Percentiles rank a stretch among this genome's conserved stretches.
phyloP scores from a whole-genome alignment of 768 basidiomycete species.

The Calocera viscosa region DNA sequence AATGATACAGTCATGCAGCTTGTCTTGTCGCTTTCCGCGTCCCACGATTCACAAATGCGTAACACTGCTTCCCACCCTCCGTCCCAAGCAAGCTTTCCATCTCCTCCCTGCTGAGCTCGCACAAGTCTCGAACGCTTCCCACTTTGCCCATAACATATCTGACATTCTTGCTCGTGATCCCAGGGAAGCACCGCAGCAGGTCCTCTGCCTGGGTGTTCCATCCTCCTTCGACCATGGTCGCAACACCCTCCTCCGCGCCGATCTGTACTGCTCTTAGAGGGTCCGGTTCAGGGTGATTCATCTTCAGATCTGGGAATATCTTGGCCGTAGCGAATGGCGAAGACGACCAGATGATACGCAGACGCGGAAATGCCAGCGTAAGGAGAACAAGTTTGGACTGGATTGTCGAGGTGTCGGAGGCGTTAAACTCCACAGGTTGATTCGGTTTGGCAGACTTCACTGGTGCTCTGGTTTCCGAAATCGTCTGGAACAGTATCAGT shows the following conservation, averaged over 20 bases:
- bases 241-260: slow-evolving; percentile 67
- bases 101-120: slow-evolving; percentile 44
- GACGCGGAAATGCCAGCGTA: slow-evolving; percentile 75
- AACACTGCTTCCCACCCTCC: slow-evolving; percentile 69
- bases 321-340: slow-evolving; percentile 85
- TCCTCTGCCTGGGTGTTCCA: slow-evolving; percentile 56
- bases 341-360: slow-evolving; percentile 94
- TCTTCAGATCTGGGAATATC: slow-evolving; percentile 86
- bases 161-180: slow-evolving; percentile 71
- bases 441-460: slow-evolving; percentile 12
- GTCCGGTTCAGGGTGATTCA: slow-evolving; percentile 68
- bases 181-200: slow-evolving; percentile 67
- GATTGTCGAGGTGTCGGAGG: slow-evolving; percentile 41
- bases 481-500: slow-evolving; percentile 20
- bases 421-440: slow-evolving; percentile 20
- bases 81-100: slow-evolving; percentile 66
- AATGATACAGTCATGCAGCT: background rate
- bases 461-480: slow-evolving; percentile 21
- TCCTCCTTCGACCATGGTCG: slow-evolving; percentile 54
- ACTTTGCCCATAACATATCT: slow-evolving; percentile 75
- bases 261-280: slow-evolving; percentile 58
- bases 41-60: slow-evolving; percentile 69
- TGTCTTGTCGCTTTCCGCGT: background rate
- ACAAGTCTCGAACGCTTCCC: slow-evolving; percentile 62
- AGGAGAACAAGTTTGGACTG: slow-evolving; percentile 91